Evolutionary conservation across 495 filamentous ascomycete species (phyloP).

Genomic region (Penicillium antarcticum): DNA sequence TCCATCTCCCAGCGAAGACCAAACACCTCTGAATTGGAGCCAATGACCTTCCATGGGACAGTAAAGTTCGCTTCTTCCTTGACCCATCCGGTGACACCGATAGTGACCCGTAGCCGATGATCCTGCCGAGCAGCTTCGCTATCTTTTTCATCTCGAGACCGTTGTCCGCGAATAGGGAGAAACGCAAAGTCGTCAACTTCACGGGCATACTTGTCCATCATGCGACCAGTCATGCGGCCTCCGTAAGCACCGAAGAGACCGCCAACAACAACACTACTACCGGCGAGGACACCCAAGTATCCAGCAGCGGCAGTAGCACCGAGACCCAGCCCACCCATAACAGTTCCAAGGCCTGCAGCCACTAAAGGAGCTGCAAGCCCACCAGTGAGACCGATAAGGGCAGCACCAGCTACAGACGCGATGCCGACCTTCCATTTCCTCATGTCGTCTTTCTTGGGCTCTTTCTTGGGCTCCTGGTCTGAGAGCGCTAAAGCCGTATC

Average conservation of each 20-base stretch:
- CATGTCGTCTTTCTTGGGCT: conserved; percentile 60
- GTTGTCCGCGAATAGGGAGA: conserved; percentile 60
- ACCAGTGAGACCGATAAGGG: conserved; percentile 76
- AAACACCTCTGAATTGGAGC: conserved; percentile 70
- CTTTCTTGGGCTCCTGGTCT: conserved; percentile 64
- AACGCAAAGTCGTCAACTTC: conserved; percentile 91
- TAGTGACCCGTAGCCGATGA: conserved; percentile 73
- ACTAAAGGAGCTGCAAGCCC: conserved; percentile 79
- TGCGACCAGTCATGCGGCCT: conserved; percentile 74
- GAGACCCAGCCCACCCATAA: conserved; percentile 78
- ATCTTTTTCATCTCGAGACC: conserved; percentile 40
- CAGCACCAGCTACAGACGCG: conserved; percentile 74
- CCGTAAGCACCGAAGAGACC: conserved; percentile 88
- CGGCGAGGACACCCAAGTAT: conserved; percentile 74
- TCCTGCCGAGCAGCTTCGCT: conserved; percentile 45
- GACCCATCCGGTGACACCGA: conserved; percentile 82
- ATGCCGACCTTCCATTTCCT: conserved; percentile 81
- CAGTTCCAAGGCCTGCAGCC: conserved; percentile 75
- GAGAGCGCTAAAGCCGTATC: conserved; percentile 69
- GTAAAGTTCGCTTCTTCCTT: conserved; percentile 66
- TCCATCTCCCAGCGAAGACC: conserved; percentile 82
- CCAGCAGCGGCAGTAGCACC: conserved; percentile 75
- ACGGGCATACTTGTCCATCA: conserved; percentile 83
- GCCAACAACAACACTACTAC: conserved; percentile 74
- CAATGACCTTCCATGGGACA: conserved; percentile 73